Conservation (phyloP, 495 filamentous ascomycete genomes). For the Cairneyella variabilis region DNA sequence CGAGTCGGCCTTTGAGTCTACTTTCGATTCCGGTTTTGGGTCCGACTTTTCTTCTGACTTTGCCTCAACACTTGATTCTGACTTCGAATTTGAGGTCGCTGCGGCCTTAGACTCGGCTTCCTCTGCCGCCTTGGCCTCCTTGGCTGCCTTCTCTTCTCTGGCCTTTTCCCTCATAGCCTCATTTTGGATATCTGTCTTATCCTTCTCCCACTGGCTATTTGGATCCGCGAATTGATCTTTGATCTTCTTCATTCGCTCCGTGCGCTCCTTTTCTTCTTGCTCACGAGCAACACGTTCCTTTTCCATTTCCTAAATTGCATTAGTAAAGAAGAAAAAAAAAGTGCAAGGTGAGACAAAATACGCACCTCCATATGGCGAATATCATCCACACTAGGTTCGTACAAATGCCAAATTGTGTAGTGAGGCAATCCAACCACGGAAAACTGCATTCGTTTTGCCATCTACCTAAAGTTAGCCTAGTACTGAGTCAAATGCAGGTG, state of each 20-base stretch:
- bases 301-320: conserved; percentile 69
- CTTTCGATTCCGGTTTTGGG: conserved; percentile 6
- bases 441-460: conserved; percentile 93
- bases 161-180: conserved; percentile 43
- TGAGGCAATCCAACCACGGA: conserved; percentile 97
- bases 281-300: conserved; percentile 69
- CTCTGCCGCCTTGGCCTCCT: background rate
- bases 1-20: conserved; percentile 24
- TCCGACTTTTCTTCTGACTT: conserved; percentile 19
- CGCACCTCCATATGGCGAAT: conserved; percentile 89
- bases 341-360: background rate
- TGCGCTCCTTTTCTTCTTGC: conserved; percentile 65
- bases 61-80: background rate
- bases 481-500: background rate
- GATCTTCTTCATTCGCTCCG: conserved; percentile 60
- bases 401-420: conserved; percentile 99
- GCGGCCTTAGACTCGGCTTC: conserved; percentile 1
- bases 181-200: conserved; percentile 71
- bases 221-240: conserved; percentile 68
- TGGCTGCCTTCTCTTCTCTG: conserved; percentile 9
- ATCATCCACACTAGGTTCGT: conserved; percentile 96
- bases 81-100: conserved; percentile 4
- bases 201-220: conserved; percentile 74
- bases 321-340: conserved; percentile 17
- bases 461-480: conserved; percentile 48